Conservation (phyloP, 805 yeast species). For the Wickerhamiella occidentalis region DNA sequence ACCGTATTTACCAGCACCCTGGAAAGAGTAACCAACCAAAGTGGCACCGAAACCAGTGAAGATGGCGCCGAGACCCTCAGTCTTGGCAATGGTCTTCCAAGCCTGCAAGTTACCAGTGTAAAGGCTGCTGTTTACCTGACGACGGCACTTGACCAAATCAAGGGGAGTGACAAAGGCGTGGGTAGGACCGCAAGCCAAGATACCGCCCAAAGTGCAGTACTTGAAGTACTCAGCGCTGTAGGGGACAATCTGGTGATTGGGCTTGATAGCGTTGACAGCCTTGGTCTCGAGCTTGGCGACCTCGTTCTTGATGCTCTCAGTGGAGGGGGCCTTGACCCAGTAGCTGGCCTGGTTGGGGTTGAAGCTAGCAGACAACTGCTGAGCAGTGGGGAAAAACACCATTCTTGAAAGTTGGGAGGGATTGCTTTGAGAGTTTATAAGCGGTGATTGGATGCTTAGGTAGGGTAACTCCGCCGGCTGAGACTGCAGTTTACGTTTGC, state of each 20-base stretch:
- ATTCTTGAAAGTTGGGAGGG: conserved; percentile 16
- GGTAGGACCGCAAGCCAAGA: conserved; percentile 88
- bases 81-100: conserved; percentile 59
- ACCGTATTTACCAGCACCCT: conserved; percentile 97
- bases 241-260: conserved; percentile 34
- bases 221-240: conserved; percentile 52
- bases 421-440: conserved; percentile 4
- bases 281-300: conserved; percentile 27
- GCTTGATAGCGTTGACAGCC: conserved; percentile 27
- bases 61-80: conserved; percentile 63
- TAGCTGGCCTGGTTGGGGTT: conserved; percentile 29
- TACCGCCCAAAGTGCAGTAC: conserved; percentile 69
- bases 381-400: conserved; percentile 31
- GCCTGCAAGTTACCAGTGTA: conserved; percentile 73
- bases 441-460: conserved; percentile 8
- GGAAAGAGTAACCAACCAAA: conserved; percentile 80
- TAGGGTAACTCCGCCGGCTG: conserved; percentile 7
- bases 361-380: conserved; percentile 29
- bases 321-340: conserved; percentile 27
- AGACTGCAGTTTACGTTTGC: neutral
- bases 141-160: conserved; percentile 85
- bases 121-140: conserved; percentile 67
- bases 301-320: conserved; percentile 22
- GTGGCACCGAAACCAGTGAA: conserved; percentile 91
- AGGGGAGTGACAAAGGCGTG: conserved; percentile 88